Base-by-base conservation (phyloP, 345 rosid species). In the Eucalyptus paniculata region DNA sequence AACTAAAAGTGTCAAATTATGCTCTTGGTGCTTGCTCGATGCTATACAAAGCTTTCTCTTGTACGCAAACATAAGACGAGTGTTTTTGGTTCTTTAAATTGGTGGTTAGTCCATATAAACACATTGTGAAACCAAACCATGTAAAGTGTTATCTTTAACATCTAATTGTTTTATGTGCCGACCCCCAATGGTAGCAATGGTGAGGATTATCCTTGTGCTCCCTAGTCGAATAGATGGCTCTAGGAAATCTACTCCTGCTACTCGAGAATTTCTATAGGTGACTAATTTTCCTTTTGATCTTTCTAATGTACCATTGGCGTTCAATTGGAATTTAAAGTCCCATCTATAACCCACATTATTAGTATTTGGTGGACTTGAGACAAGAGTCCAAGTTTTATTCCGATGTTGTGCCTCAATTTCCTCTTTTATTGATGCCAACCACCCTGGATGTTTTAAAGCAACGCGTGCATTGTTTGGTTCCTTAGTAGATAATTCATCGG, bases 231-330 rank as follows among this genome's bases (percentile, higher is more conserved):
- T 26, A 53, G 26, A 8, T 53, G 58, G 58, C 26, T 8, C 58
- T 53, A 21, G 58, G 58, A 53, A 53, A 53, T 53, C 58, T 53
- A 53, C 58, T 53, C 58, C 58, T 53, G 2, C 58, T 21, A 53
- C 58, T 53, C 58, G 58, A 24, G 30, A 2, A 11, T 56, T 0
- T 56, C 30, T 56, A 56, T 24, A 0, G 0, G 62, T 56, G 62
- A 24, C 62, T 26, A 56, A 56, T 56, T 56, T 56, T 56, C 30
- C 62, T 10, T 56, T 56, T 56, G 62, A 10, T 56, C 62, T 56
- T 56, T 56, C 62, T 56, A 56, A 56, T 56, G 28, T 56, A 23
- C 13, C 62, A 56, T 56, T 56, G 62, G 62, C 62, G 30, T 56
- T 56, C 30, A 24, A 56, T 56, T 56, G 1, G 30, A 26, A 56